Conservation (phyloP, 2,329 filamentous ascomycete species). For the Alternaria gaisen region DNA sequence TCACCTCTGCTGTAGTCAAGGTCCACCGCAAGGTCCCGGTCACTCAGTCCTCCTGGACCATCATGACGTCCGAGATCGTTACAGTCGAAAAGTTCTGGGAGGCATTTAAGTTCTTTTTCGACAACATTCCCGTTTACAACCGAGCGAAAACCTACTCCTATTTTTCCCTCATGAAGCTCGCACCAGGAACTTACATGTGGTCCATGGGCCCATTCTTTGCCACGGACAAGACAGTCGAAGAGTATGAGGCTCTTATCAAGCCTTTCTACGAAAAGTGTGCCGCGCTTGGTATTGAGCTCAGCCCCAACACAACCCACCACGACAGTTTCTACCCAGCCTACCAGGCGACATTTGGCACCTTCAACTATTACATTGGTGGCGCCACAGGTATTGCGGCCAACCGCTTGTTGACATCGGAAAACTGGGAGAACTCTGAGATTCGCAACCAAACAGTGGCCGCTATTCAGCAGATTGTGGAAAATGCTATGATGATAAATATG, state of each 20-base stretch:
- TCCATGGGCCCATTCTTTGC: constrained; percentile 41
- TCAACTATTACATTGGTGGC: constrained; percentile 41
- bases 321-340: constrained; percentile 43
- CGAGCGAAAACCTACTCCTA: constrained; percentile 41
- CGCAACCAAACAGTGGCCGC: constrained; percentile 39
- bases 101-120: constrained; percentile 32
- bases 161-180: constrained; percentile 36
- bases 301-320: constrained; percentile 32
- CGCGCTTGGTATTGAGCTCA: constrained; percentile 36
- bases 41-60: constrained; percentile 44
- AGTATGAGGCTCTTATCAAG: constrained; percentile 34
- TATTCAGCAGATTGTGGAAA: constrained; percentile 34
- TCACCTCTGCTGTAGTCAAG: constrained; percentile 45
- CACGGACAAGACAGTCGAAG: constrained; percentile 34
- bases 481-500: constrained; percentile 27
- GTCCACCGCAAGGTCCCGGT: constrained; percentile 44
- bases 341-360: constrained; percentile 36
- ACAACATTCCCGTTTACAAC: constrained; percentile 36
- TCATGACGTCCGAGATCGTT: constrained; percentile 38
- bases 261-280: constrained; percentile 36
- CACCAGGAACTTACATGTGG: constrained; percentile 34
- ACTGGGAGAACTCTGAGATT: constrained; percentile 40
- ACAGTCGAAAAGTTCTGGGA: constrained; percentile 45
- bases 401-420: constrained; percentile 47
- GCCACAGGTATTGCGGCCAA: constrained; percentile 42